Percentiles rank a stretch among this genome's conserved stretches.
Conservation (phyloP, 352 stramenopile genomes). For the Lagenidium sp. region DNA sequence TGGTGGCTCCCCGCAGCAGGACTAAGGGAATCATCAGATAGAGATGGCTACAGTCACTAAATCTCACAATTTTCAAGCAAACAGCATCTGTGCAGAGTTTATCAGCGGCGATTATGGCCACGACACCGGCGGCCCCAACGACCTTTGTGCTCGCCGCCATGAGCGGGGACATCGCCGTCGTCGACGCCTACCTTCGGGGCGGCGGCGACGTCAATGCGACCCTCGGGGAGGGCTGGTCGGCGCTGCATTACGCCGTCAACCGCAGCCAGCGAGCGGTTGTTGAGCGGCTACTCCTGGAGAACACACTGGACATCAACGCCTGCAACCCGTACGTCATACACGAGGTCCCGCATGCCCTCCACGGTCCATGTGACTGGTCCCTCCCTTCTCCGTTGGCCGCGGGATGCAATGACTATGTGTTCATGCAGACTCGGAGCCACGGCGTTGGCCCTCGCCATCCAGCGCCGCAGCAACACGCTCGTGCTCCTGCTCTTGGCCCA, state of each 20-base stretch:
- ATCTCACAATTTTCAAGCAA: too few relatives aligned
- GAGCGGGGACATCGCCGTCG: slow-evolving; percentile 19
- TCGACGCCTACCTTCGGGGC: slow-evolving; percentile 28
- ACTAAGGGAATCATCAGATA: neutral
- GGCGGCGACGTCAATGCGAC: slow-evolving; percentile 39
- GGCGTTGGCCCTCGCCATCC: too few relatives aligned
- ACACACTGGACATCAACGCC: slow-evolving; percentile 40
- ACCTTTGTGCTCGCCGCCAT: slow-evolving; percentile 44
- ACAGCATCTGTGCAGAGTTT: too few relatives aligned
- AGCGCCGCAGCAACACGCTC: too few relatives aligned
- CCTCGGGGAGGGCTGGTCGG: slow-evolving; percentile 56
- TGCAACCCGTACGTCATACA: slow-evolving; percentile 42
- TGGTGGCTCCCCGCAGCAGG: slow-evolving; percentile 10
- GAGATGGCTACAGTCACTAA: slow-evolving; percentile 19
- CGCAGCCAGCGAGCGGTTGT: slow-evolving; percentile 31
- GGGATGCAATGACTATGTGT: too few relatives aligned
- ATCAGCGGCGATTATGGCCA: too few relatives aligned
- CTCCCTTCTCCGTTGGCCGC: too few relatives aligned
- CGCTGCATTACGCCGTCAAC: slow-evolving; percentile 58
- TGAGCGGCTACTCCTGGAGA: slow-evolving; percentile 24
- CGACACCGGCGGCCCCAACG: too few relatives aligned
- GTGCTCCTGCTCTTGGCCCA: too few relatives aligned
- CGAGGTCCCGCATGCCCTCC: too few relatives aligned
- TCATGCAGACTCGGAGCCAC: too few relatives aligned
- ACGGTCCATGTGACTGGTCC: too few relatives aligned